These are phyloP conservation scores for Phytophthora melonis DNA, from an alignment of 352 stramenopile genomes.

Conservation along the genomic window DNA sequence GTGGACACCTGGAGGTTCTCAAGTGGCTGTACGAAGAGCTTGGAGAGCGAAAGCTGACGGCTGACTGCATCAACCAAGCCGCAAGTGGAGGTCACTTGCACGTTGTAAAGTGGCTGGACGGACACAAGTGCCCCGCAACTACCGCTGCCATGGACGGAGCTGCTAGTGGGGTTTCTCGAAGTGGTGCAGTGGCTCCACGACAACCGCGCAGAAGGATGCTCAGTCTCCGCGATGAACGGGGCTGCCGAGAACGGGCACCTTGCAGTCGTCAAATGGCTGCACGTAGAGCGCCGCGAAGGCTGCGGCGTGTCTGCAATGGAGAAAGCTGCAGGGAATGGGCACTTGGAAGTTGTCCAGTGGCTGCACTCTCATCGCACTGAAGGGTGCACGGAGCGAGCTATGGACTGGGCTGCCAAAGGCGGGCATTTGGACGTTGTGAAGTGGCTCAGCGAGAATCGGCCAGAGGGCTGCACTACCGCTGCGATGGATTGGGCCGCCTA, in stretches of 20 bases:
- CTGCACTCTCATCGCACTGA: conserved; percentile 24
- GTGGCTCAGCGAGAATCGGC: conserved; percentile 30
- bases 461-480: conserved; percentile 26
- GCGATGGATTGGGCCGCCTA: conserved; percentile 37
- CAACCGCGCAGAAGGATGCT: conserved; percentile 25
- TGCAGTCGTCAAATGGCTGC: conserved; percentile 28
- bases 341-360: conserved; percentile 32
- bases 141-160: conserved; percentile 31
- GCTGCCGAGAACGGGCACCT: conserved; percentile 29
- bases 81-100: conserved; percentile 29
- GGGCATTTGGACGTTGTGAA: conserved; percentile 35
- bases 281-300: conserved; percentile 19
- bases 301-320: conserved; percentile 34
- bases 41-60: conserved; percentile 19
- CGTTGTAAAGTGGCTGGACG: conserved; percentile 31
- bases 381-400: conserved; percentile 33
- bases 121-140: conserved; percentile 18
- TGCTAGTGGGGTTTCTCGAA: conserved; percentile 21
- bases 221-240: conserved; percentile 28
- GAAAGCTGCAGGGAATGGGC: conserved; percentile 36
- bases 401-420: conserved; percentile 36
- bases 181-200: conserved; percentile 27
- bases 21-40: conserved; percentile 23
- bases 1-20: conserved; percentile 21
- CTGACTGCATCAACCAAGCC: conserved; percentile 24